Conservation (phyloP, 2,329 filamentous ascomycete genomes). For the Pseudogymnoascus sp. region DNA sequence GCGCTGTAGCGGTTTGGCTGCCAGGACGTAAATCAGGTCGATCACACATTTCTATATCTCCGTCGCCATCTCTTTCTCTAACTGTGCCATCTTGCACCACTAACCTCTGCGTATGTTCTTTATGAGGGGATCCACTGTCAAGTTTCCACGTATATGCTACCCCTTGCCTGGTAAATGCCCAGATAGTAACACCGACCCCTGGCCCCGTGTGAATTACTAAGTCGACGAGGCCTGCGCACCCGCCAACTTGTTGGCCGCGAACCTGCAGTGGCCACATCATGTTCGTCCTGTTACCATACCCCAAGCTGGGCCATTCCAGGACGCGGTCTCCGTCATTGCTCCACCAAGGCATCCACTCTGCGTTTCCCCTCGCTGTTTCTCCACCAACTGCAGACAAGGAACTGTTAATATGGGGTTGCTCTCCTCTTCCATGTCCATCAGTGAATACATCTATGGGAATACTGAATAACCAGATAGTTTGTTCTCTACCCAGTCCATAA, state of each 20-base stretch:
- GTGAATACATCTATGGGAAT: conserved; percentile 50
- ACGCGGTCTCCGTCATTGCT: conserved; percentile 22
- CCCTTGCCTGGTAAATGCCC: conserved; percentile 41
- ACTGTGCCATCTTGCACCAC: conserved; percentile 27
- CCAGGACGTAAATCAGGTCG: background rate
- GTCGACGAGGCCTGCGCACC: conserved; percentile 39
- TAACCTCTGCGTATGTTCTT: conserved; percentile 2
- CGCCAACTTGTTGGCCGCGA: conserved; percentile 41
- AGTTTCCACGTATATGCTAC: conserved; percentile 35
- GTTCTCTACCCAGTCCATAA: conserved; percentile 37
- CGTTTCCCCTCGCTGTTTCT: conserved; percentile 15
- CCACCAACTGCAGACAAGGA: background rate
- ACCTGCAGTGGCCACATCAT: conserved; percentile 41
- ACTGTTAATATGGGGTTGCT: background rate
- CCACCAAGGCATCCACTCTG: conserved; percentile 34
- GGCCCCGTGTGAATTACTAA: conserved; percentile 39
- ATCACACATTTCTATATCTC: conserved; percentile 20
- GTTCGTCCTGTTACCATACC: background rate
- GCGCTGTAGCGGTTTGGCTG: background rate
- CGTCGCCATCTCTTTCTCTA: conserved; percentile 17
- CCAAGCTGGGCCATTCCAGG: conserved; percentile 16
- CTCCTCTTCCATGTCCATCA: conserved; percentile 22
- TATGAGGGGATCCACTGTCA: background rate
- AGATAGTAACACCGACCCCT: conserved; percentile 41
- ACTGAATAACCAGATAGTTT: conserved; percentile 50